Evolutionary conservation across 306 rosid species (phyloP).

Genomic region (Begonia loranthoides): DNA sequence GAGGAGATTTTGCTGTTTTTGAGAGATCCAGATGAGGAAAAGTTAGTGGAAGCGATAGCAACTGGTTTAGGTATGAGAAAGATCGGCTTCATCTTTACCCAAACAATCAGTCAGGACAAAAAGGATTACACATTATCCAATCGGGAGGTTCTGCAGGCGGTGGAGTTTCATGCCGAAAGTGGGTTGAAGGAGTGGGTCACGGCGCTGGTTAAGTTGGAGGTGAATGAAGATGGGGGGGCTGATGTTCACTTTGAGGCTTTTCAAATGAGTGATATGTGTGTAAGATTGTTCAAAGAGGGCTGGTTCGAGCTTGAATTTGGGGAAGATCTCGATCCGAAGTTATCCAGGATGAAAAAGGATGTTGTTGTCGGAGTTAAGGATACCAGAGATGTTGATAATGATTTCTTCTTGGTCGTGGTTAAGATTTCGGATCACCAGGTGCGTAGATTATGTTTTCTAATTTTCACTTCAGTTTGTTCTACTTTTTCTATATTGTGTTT

Average conservation of each 20-base stretch:
- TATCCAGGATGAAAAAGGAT: constrained; percentile 80
- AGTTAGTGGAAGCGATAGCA: constrained; percentile 75
- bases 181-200: constrained; percentile 97
- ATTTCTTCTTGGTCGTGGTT: constrained; percentile 92
- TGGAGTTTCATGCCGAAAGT: constrained; percentile 81
- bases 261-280: constrained; percentile 91
- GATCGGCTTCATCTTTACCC: constrained; percentile 87
- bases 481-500: background rate
- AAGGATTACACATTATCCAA: constrained; percentile 80
- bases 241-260: constrained; percentile 94
- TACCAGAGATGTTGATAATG: constrained; percentile 79
- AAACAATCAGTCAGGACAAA: constrained; percentile 69
- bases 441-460: background rate
- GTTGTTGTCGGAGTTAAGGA: constrained; percentile 95
- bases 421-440: constrained; percentile 91
- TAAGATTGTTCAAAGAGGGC: constrained; percentile 65
- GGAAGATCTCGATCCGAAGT: constrained; percentile 69
- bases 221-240: constrained; percentile 67
- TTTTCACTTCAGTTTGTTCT: background rate
- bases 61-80: constrained; percentile 70
- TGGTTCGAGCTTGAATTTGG: constrained; percentile 66
- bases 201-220: constrained; percentile 81
- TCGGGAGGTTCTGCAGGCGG: constrained; percentile 80
- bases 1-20: constrained; percentile 45
- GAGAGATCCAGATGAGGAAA: constrained; percentile 72